Evolutionary conservation across 2,329 filamentous ascomycete species (phyloP), one percentile per base, ranked within the genome.

Genomic region (Fusarium newnesense): DNA sequence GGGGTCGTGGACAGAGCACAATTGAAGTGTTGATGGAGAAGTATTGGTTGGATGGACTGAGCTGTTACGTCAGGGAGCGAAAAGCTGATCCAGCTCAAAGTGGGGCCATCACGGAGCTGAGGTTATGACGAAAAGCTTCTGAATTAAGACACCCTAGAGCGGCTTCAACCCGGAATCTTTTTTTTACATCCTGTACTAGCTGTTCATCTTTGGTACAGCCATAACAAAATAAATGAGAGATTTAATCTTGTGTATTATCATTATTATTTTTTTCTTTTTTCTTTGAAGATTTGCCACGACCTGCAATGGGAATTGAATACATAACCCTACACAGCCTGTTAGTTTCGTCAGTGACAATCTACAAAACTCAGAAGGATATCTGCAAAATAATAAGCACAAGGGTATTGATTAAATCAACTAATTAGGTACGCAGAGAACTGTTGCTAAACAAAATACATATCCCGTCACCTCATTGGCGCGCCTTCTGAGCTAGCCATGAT

Each of bases 51-150:
- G 18, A 24, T 54, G 15, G 32, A 28, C 28, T 37, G n/a, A 8
- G 11, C 30, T 13, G 67, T 72, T 73, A 74, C 71, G 62, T 73
- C 67, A 73, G 54, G 70, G 70, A 52, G 21, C 6, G 54, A 73
- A 73, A 73, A 73, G 71, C 62, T 64, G 30, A 36, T 39, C 10
- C 13, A 24, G 16, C 9, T 52, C 18, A 72, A 13, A 64, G 53
- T 67, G 72, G 71, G 70, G 58, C 43, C 34, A 19, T 37, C 11
- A 28, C 21, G 12, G 32, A 61, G 32, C 65, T 59, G 47, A 0
- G 0, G 7, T 13, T 9, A 13, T 24, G 47, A 36, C n/a, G 30
- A 34, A 52, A n/a, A 34, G 47, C n/a, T 52, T 26, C n/a, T 18
- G 3, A n/a, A 26, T 13, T 28, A 3, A 4, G 19, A 12, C 24